Evolutionary conservation across 1,139 yeast species (phyloP).

Genomic region (Zygosaccharomyces sapae): DNA sequence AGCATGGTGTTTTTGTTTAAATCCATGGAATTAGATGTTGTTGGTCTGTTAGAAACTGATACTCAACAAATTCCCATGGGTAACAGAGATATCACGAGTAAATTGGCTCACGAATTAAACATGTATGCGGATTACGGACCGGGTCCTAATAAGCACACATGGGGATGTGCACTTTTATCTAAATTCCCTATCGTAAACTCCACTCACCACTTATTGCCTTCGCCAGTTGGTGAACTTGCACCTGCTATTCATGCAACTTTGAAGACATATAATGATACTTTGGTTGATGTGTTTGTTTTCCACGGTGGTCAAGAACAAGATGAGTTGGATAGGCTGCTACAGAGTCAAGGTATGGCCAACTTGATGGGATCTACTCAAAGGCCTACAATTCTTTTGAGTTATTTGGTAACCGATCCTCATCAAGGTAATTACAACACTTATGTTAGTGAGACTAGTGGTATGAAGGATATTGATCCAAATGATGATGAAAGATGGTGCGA

Average conservation of each 20-base stretch:
- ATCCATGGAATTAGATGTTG: constrained; percentile 84
- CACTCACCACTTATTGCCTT: constrained; percentile 84
- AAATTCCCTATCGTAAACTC: constrained; percentile 90
- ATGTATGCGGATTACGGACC: constrained; percentile 97
- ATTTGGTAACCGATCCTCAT: constrained; percentile 80
- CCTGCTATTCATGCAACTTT: constrained; percentile 97
- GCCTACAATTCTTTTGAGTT: constrained; percentile 81
- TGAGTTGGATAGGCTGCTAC: constrained; percentile 84
- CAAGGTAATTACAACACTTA: constrained; percentile 90
- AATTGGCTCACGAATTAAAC: constrained; percentile 85
- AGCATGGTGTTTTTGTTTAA: constrained; percentile 79
- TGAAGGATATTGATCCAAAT: constrained; percentile 87
- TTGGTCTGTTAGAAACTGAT: constrained; percentile 88
- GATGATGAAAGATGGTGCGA: constrained; percentile 99
- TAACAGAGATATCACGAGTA: constrained; percentile 87
- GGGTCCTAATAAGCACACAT: constrained; percentile 95
- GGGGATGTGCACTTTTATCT: constrained; percentile 93
- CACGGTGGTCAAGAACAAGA: constrained; percentile 99
- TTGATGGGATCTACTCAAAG: constrained; percentile 74
- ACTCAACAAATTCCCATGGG: constrained; percentile 95
- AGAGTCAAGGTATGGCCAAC: constrained; percentile 68
- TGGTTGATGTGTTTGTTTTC: constrained; percentile 90
- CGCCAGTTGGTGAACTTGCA: constrained; percentile 96
- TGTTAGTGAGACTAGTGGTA: constrained; percentile 76
- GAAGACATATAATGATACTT: constrained; percentile 73